These are phyloP conservation scores for Colletotrichum chrysophilum DNA, from an alignment of 2,329 filamentous ascomycete genomes.

Conservation along the genomic window DNA sequence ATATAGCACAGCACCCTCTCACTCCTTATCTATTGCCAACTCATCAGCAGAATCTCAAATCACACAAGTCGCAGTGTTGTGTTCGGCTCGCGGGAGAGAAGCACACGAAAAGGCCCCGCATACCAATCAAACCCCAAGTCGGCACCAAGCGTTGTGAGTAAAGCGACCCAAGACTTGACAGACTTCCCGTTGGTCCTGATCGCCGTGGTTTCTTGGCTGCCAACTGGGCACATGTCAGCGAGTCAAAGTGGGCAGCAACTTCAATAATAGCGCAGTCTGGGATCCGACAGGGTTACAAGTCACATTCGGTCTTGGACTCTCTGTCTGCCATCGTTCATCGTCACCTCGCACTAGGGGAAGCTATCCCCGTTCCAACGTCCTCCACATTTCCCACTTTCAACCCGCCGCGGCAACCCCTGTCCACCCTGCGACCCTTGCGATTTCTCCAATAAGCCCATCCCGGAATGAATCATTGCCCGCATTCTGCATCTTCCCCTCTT, in stretches of 20 bases:
- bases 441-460: conserved; percentile 7
- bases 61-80: neutral
- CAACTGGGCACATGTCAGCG: conserved; percentile 16
- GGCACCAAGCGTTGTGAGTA: neutral
- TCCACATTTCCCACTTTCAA: neutral
- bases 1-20: neutral
- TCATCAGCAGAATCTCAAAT: neutral
- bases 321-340: neutral
- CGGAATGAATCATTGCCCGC: neutral
- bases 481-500: conserved; percentile 12
- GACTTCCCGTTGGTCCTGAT: conserved; percentile 15
- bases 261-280: neutral
- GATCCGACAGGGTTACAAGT: neutral
- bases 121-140: neutral
- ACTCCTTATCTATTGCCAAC: neutral
- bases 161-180: neutral
- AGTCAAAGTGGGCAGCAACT: neutral
- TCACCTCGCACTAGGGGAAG: neutral
- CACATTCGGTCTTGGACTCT: neutral
- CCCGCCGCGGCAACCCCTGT: neutral
- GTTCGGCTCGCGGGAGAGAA: neutral
- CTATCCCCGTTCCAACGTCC: neutral
- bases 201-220: neutral
- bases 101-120: neutral
- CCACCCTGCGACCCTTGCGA: neutral